Evolutionary conservation across 352 stramenopile genomes (phyloP).

Genomic region (Aphanomyces invadans): DNA sequence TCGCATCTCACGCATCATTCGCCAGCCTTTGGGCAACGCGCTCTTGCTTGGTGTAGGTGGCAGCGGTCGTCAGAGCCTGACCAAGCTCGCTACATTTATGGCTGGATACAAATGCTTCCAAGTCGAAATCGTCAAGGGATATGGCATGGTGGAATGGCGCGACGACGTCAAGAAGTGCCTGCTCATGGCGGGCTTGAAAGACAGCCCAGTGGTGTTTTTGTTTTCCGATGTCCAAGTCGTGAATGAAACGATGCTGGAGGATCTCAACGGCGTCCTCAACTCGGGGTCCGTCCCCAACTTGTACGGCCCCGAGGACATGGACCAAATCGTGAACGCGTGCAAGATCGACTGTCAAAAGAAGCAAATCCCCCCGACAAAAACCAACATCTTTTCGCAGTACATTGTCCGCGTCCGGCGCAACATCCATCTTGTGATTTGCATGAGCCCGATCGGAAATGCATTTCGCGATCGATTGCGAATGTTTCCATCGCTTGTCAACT

Average conservation of each 20-base stretch:
- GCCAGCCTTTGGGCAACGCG: constrained; percentile 82
- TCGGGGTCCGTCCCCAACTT: constrained; percentile 92
- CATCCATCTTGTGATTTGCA: constrained; percentile 87
- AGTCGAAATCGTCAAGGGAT: constrained; percentile 93
- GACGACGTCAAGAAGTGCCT: constrained; percentile 90
- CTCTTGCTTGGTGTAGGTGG: constrained; percentile 89
- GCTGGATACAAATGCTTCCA: constrained; percentile 90
- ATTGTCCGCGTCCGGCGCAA: constrained; percentile 87
- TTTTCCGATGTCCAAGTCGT: constrained; percentile 94
- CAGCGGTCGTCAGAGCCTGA: constrained; percentile 88
- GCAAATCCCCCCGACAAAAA: constrained; percentile 86
- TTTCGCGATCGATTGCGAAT: constrained; percentile 79
- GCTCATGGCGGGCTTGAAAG: constrained; percentile 84
- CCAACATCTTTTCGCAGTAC: constrained; percentile 93
- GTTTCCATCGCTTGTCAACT: constrained; percentile 85
- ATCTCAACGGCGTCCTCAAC: constrained; percentile 94
- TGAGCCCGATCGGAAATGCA: constrained; percentile 69
- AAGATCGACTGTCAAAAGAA: constrained; percentile 89
- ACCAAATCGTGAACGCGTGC: constrained; percentile 85
- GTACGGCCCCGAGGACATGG: constrained; percentile 88
- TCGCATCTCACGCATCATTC: constrained; percentile 70
- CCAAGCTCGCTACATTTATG: constrained; percentile 90
- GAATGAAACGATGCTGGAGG: constrained; percentile 93
- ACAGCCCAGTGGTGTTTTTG: constrained; percentile 88
- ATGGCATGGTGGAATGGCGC: constrained; percentile 88